Percentiles rank a stretch among this genome's conserved stretches.
Evolutionary conservation across 1,284 basidiomycete genomes (phyloP).

Genomic region (Trichosporon sp.): DNA sequence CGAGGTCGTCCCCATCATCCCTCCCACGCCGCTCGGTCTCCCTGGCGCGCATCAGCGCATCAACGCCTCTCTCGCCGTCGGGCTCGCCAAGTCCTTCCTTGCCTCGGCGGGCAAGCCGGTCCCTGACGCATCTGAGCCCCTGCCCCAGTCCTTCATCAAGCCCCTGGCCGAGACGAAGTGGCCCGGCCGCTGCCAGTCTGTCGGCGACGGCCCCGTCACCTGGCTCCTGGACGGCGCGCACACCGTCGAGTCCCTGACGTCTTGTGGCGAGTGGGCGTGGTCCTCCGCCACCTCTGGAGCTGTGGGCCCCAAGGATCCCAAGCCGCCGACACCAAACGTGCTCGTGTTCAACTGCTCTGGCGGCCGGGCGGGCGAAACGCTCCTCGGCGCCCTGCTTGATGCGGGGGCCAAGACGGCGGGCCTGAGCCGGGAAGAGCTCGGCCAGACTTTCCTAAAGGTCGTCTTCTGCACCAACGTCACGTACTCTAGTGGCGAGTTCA

Average conservation of each 20-base stretch:
- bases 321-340: conserved; percentile 58
- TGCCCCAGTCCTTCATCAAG: conserved; percentile 64
- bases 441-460: conserved; percentile 71
- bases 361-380: conserved; percentile 75
- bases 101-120: conserved; percentile 48
- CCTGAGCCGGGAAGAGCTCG: conserved; percentile 58
- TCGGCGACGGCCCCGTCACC: conserved; percentile 63
- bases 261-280: conserved; percentile 77
- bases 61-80: conserved; percentile 86
- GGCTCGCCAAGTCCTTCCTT: conserved; percentile 73
- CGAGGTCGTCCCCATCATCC: conserved; percentile 45
- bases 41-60: conserved; percentile 85
- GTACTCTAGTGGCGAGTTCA: conserved; percentile 82
- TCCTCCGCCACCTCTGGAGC: conserved; percentile 29
- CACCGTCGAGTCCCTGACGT: conserved; percentile 84
- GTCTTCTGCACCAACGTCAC: conserved; percentile 97
- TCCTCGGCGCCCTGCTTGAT: conserved; percentile 66
- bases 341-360: conserved; percentile 96
- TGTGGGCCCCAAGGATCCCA: neutral
- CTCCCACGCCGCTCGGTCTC: conserved; percentile 65
- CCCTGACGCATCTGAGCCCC: conserved; percentile 41
- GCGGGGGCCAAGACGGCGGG: conserved; percentile 40
- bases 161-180: conserved; percentile 76
- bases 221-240: conserved; percentile 98
- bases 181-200: conserved; percentile 95